Evolutionary conservation across 805 yeast genomes (phyloP).

Genomic region (Alloascoidea africana): DNA sequence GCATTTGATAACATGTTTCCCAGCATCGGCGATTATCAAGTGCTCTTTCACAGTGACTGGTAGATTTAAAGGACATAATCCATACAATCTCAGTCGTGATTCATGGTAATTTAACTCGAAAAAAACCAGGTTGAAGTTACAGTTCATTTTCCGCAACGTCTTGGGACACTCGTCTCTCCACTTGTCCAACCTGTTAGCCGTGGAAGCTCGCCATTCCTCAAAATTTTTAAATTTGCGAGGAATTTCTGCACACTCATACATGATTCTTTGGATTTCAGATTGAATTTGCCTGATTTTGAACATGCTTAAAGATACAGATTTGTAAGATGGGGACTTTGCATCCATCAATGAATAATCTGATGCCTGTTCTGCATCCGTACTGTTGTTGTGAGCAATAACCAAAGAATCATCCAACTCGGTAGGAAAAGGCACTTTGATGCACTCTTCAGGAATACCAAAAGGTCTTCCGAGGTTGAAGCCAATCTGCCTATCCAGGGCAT

Average conservation of each 20-base stretch:
- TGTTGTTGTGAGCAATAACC: constrained; percentile 24
- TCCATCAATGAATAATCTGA: constrained; percentile 23
- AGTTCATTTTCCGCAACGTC: constrained; percentile 44
- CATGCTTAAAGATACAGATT: constrained; percentile 49
- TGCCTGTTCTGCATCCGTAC: constrained; percentile 9
- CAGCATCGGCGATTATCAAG: constrained; percentile 40
- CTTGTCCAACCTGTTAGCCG: constrained; percentile 32
- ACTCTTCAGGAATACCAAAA: constrained; percentile 75
- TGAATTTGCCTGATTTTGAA: constrained; percentile 61
- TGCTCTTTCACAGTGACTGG: constrained; percentile 38
- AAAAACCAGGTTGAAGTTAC: constrained; percentile 57
- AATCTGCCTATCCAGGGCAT: constrained; percentile 72
- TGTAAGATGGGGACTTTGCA: constrained; percentile 37
- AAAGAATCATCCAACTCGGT: constrained; percentile 59
- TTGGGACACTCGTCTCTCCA: constrained; percentile 53
- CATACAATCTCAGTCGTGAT: constrained; percentile 55
- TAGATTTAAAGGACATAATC: constrained; percentile 59
- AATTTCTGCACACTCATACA: constrained; percentile 57
- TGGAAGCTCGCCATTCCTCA: constrained; percentile 47
- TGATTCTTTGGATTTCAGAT: constrained; percentile 55
- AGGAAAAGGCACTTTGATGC: constrained; percentile 58
- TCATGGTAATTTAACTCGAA: constrained; percentile 68
- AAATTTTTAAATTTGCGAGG: constrained; percentile 45
- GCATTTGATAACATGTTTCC: constrained; percentile 48
- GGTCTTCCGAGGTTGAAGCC: constrained; percentile 83